Evolutionary conservation across 306 rosid genomes (phyloP).

Genomic region (Begonia peltatifolia): DNA sequence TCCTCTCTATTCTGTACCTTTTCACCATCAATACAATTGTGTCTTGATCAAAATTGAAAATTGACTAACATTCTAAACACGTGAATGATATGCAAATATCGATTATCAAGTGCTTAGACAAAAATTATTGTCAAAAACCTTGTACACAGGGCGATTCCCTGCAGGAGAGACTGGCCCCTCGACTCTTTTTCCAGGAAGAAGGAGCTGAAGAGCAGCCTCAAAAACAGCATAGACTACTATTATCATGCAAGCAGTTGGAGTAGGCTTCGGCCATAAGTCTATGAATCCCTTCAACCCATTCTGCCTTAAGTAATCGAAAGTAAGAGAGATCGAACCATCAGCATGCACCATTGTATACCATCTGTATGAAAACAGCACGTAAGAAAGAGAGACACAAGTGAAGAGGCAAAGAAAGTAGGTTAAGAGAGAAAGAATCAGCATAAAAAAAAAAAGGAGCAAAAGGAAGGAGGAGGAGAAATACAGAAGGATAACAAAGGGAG

Average conservation of each 20-base stretch:
- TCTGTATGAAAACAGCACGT: slow-evolving; percentile 25
- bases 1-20: no score
- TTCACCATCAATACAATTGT: no score
- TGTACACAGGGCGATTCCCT: slow-evolving; percentile 75
- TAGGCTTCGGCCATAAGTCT: slow-evolving; percentile 65
- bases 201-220: slow-evolving; percentile 79
- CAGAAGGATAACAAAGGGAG: slow-evolving; percentile 86
- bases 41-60: no score
- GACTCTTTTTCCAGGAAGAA: slow-evolving; percentile 62
- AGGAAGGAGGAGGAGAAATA: slow-evolving; percentile 1
- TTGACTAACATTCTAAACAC: no score
- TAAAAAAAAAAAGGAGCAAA: background rate
- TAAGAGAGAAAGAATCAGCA: background rate
- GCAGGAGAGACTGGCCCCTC: slow-evolving; percentile 84
- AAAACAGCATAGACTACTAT: slow-evolving; percentile 53
- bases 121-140: slow-evolving; percentile 26
- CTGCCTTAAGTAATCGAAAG: slow-evolving; percentile 29
- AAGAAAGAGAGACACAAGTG: background rate
- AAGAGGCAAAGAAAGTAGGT: background rate
- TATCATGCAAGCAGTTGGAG: slow-evolving; percentile 42
- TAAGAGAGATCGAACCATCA: slow-evolving; percentile 54
- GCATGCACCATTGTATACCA: slow-evolving; percentile 90
- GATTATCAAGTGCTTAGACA: no score
- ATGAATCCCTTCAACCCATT: slow-evolving; percentile 35
- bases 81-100: no score